Conservation (phyloP, 2,329 filamentous ascomycete genomes). For the Juglanconis juglandina region DNA sequence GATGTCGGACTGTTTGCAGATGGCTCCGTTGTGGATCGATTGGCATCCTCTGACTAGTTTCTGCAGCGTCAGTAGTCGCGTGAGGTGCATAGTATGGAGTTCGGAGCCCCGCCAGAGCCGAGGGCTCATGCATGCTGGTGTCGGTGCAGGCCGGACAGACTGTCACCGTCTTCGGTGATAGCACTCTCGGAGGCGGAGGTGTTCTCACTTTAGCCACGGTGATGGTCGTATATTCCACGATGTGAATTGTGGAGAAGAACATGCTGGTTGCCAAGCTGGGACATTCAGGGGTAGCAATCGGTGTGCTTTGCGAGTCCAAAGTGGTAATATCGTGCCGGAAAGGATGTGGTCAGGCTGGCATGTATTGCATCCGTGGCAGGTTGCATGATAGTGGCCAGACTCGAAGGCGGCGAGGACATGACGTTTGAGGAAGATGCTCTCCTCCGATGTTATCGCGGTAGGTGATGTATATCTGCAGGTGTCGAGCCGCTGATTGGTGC, state of each 20-base stretch:
- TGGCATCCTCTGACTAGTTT: not conserved
- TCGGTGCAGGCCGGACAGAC: not conserved
- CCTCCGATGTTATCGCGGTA: not conserved
- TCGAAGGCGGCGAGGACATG: not conserved
- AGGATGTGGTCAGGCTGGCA: not conserved
- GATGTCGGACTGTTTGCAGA: not conserved
- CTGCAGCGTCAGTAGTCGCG: not conserved
- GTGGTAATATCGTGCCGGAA: no score
- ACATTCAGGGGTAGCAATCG: not conserved
- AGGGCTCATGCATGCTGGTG: not conserved
- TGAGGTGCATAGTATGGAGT: not conserved
- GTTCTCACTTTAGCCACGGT: not conserved
- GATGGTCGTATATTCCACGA: slow-evolving; percentile 1
- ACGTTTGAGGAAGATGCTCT: not conserved
- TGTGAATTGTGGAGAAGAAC: not conserved
- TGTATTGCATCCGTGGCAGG: not conserved
- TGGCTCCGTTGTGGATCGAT: not conserved
- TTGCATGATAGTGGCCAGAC: not conserved
- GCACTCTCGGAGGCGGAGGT: not conserved
- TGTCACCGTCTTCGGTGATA: not conserved
- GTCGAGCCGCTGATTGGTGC: not conserved
- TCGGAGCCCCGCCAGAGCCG: not conserved
- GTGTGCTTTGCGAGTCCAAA: not conserved
- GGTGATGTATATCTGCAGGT: not conserved
- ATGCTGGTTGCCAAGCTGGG: not conserved